These are phyloP conservation scores for Marasmius sp. DNA, from an alignment of 1,284 basidiomycete species.

Conservation along the genomic window DNA sequence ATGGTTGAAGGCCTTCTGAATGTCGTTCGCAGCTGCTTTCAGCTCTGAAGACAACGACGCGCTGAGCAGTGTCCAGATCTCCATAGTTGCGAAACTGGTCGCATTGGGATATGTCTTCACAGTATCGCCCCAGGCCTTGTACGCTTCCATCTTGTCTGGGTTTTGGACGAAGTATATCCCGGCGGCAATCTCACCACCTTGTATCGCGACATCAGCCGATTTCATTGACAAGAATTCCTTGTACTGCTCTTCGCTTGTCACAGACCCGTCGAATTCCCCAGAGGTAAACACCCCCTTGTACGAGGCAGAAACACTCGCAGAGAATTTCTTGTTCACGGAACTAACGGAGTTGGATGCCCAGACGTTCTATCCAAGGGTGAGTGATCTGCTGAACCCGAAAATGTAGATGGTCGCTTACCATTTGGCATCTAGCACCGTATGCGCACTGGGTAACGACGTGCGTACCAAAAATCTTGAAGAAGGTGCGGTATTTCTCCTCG, in stretches of 20 bases:
- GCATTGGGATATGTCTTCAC: background rate
- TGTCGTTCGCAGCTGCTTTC: background rate
- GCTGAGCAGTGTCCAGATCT: constrained; percentile 1
- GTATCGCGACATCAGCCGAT: constrained; percentile 17
- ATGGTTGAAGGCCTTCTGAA: constrained; percentile 2
- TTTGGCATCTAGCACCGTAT: constrained; percentile 9
- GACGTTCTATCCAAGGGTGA: background rate
- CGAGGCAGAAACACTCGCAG: constrained; percentile 8
- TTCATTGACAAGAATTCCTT: constrained; percentile 16
- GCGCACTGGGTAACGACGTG: constrained; percentile 4
- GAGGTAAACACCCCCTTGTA: constrained; percentile 2
- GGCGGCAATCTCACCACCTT: constrained; percentile 6
- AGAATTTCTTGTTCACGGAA: constrained; percentile 4
- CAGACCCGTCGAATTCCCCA: constrained; percentile 1
- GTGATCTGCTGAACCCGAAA: too few relatives aligned
- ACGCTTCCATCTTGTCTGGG: constrained; percentile 15
- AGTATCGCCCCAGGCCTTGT: background rate
- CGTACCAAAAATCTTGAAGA: constrained; percentile 5
- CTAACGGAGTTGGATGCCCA: constrained; percentile 2
- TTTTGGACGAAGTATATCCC: constrained; percentile 1
- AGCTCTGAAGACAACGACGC: background rate
- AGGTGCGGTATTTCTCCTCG: constrained; percentile 1
- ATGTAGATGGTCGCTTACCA: background rate
- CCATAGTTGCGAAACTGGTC: background rate
- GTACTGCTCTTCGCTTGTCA: constrained; percentile 8